Percentiles rank a stretch among this genome's conserved stretches.
phyloP scores from a whole-genome alignment of 2,329 filamentous ascomycete species.

The Phialophora macrospora region DNA sequence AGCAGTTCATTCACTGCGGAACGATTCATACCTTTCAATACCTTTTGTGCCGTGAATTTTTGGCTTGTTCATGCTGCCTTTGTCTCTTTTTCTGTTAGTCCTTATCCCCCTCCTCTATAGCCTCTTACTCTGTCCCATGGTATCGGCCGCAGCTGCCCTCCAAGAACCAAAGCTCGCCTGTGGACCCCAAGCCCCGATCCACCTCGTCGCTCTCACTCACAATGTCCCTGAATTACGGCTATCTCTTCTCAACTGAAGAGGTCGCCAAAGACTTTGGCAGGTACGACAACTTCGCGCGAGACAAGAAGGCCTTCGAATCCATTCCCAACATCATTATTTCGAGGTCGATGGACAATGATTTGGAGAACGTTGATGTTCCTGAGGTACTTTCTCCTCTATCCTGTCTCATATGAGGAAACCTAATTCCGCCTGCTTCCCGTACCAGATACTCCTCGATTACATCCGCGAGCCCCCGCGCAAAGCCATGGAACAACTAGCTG shows the following conservation, averaged over 20 bases:
- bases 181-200: not conserved
- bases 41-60: not conserved
- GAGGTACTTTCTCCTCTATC: not conserved
- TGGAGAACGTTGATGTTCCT: not conserved
- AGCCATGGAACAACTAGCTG: not conserved
- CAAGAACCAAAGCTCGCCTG: not conserved
- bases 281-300: not conserved
- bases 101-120: not conserved
- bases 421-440: not conserved
- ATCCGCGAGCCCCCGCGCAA: not conserved
- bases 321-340: conserved; percentile 11
- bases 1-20: conserved; percentile 32
- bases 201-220: not conserved
- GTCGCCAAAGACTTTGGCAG: conserved; percentile 11
- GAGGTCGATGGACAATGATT: conserved; percentile 9
- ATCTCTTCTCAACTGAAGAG: conserved; percentile 10
- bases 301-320: conserved; percentile 18
- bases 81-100: not conserved
- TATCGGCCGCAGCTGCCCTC: not conserved
- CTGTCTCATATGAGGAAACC: not conserved
- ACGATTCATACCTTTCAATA: not conserved
- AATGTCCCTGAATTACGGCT: conserved; percentile 13
- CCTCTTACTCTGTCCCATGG: not conserved
- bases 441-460: not conserved
- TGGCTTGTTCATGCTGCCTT: not conserved